Base-by-base conservation (phyloP, 2,329 filamentous ascomycete genomes). In the Ceratocystis cubensis region DNA sequence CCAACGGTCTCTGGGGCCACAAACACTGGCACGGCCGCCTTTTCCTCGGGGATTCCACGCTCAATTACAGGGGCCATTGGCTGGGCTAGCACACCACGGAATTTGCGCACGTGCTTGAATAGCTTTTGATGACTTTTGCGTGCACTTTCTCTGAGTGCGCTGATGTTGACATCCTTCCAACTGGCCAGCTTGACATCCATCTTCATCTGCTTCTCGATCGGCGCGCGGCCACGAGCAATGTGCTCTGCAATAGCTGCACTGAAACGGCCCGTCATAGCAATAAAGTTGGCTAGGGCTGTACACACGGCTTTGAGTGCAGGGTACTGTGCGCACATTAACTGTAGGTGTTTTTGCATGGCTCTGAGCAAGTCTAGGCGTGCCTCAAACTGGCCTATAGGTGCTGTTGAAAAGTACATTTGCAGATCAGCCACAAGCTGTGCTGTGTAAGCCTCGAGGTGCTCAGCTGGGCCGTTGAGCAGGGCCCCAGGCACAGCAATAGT, bases 91-190 rank as follows among this genome's bases (percentile, higher is more conserved):
- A 95, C 76, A 20, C 81, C 81, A 53, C 94, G 85, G 76, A 96
- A 99, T 76, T 96, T 97, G 66, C 90, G 84, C 57, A 99, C 88
- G 45, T 96, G 80, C 71, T 89, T 89, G 78, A 96, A 96, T 1
- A 99, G 82, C 75, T 96, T 96, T 72, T 88, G 85, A 73, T 99
- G 94, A 22, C 92, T 96, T 68, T 87, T 88, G 71, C 88, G 87
- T 0, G 94, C 91, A 75, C 93, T 97, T 73, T 96, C 91, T 70
- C 87, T 84, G 17, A 99, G 78, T 0, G 91, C 89, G 61, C 88
- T 87, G 69, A 99, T 95, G 72, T 97, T 99, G 25, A 90, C 96
- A 71, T 99, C 94, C 74, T 96, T 96, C 95, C 95, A 99, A 75
- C 91, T 96, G 6, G 92, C 91, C 71, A 99, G 79, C 64, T 96